phyloP scores from a whole-genome alignment of 345 rosid genomes.

The Lumnitzera littorea region DNA sequence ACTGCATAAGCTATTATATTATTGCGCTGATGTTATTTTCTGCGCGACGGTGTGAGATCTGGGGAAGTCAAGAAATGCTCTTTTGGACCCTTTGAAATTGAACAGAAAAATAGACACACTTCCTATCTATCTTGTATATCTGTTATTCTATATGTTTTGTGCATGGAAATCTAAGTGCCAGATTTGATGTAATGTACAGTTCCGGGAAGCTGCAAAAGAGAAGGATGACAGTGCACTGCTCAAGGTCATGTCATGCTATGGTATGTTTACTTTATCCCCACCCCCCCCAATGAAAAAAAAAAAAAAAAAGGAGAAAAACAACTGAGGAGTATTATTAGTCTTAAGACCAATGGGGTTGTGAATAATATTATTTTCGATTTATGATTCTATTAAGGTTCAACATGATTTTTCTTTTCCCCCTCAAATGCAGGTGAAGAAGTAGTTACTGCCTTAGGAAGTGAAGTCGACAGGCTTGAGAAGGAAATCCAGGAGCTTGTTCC shows the following conservation, averaged over 20 bases:
- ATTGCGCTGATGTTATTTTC: too few species aligned
- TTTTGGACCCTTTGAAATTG: too few species aligned
- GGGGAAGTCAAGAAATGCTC: too few species aligned
- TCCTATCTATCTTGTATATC: background rate
- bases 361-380: too few species aligned
- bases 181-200: conserved; percentile 33
- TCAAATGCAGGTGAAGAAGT: conserved; percentile 80
- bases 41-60: too few species aligned
- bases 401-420: background rate
- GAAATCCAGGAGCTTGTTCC: conserved; percentile 97
- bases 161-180: conserved; percentile 6
- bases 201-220: conserved; percentile 60
- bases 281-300: too few species aligned
- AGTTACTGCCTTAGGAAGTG: conserved; percentile 93
- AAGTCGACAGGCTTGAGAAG: conserved; percentile 92
- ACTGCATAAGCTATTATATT: too few species aligned
- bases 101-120: too few species aligned
- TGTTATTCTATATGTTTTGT: background rate
- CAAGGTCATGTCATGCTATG: conserved; percentile 77
- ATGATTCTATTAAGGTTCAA: too few species aligned
- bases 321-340: too few species aligned
- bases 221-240: conserved; percentile 62
- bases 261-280: conserved; percentile 22
- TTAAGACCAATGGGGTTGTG: too few species aligned
- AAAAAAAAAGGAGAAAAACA: too few species aligned